phyloP scores from a whole-genome alignment of 805 yeast species.

The Hanseniaspora lindneri region DNA sequence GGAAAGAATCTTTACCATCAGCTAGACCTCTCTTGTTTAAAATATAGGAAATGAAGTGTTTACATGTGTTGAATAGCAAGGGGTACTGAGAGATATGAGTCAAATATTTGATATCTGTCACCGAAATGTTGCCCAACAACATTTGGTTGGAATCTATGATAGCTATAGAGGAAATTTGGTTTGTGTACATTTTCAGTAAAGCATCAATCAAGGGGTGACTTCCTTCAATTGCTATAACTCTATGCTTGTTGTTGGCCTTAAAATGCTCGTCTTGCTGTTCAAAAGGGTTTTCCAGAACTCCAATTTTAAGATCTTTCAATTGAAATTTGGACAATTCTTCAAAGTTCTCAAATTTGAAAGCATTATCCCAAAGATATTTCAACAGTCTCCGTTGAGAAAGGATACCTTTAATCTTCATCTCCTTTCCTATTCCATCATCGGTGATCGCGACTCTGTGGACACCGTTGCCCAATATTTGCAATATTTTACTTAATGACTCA shows the following conservation, averaged over 20 bases:
- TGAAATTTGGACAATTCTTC: constrained; percentile 62
- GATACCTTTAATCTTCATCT: constrained; percentile 60
- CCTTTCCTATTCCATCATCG: constrained; percentile 31
- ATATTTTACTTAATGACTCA: constrained; percentile 59
- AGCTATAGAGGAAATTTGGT: constrained; percentile 80
- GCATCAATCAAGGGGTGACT: constrained; percentile 84
- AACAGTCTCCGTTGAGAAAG: constrained; percentile 83
- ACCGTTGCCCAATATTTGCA: constrained; percentile 84
- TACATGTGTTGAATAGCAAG: constrained; percentile 66
- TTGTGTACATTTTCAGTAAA: constrained; percentile 67
- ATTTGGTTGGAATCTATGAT: constrained; percentile 71
- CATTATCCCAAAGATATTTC: constrained; percentile 82
- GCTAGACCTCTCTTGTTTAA: constrained; percentile 79
- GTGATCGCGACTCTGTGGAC: constrained; percentile 87
- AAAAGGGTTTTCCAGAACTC: constrained; percentile 39
- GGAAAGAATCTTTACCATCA: constrained; percentile 92
- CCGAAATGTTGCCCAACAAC: constrained; percentile 82
- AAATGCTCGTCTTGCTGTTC: constrained; percentile 19
- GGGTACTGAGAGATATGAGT: constrained; percentile 80
- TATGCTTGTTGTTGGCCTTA: constrained; percentile 24
- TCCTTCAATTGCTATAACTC: constrained; percentile 72
- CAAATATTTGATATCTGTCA: constrained; percentile 83
- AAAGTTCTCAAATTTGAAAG: constrained; percentile 69
- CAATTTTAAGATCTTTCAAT: constrained; percentile 63
- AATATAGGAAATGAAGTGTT: constrained; percentile 78